Conservation (phyloP, 1,139 yeast genomes). For the Hyphopichia pseudoburtonii region DNA sequence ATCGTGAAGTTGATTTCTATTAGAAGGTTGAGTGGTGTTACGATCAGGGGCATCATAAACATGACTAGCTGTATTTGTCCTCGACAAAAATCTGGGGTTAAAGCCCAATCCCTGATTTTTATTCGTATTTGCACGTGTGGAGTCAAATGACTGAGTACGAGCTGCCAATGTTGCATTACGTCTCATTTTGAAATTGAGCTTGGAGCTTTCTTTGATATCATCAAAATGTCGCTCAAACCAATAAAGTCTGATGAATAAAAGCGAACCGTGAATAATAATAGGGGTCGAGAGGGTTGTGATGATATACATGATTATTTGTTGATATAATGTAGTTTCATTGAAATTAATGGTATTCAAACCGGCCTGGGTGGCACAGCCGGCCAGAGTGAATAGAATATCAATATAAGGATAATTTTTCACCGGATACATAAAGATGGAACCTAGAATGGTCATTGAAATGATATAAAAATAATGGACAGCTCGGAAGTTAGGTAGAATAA, state of each 20-base stretch:
- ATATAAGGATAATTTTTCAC: conserved; percentile 64
- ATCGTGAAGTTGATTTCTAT: not conserved
- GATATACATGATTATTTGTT: conserved; percentile 69
- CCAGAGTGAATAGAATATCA: conserved; percentile 74
- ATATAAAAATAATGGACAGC: conserved; percentile 77
- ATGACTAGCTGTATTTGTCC: too few relatives aligned
- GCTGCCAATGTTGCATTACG: conserved; percentile 74
- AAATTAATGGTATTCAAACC: conserved; percentile 81
- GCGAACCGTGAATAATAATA: conserved; percentile 78
- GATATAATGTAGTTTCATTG: conserved; percentile 64
- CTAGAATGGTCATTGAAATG: conserved; percentile 51
- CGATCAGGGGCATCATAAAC: conserved; percentile 11
- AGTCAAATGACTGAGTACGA: conserved; percentile 36
- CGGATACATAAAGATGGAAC: conserved; percentile 77
- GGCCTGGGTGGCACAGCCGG: conserved; percentile 85
- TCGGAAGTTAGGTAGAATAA: conserved; percentile 69
- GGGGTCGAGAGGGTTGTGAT: conserved; percentile 76
- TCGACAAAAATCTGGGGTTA: conserved; percentile 2
- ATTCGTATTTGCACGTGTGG: conserved; percentile 37
- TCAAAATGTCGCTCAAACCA: conserved; percentile 91
- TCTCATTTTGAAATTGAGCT: conserved; percentile 74
- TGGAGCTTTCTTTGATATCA: conserved; percentile 72
- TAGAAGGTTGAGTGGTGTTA: not conserved
- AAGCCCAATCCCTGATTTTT: conserved; percentile 37
- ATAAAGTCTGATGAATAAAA: conserved; percentile 77